Evolutionary conservation across 306 rosid species (phyloP), one percentile per base, ranked within the genome.

Genomic region (Elaeagnus macrophylla): DNA sequence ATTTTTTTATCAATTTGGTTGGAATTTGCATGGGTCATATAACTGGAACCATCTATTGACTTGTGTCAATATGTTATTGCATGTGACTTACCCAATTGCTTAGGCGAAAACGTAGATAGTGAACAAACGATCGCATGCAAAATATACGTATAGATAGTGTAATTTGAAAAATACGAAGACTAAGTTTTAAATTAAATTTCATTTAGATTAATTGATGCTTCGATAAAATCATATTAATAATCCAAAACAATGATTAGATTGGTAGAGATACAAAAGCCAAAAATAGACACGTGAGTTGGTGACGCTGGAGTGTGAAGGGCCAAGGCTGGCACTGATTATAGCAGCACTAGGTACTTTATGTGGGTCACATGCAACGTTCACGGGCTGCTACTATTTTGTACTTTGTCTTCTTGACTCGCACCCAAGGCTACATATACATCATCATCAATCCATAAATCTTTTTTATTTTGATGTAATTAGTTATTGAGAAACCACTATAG

Each of bases 331-430:
- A 81, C 83, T 78, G 89, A 90, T 79, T 74, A 73, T 77, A 87
- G 83, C 91, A 90, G 2, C 32, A 25, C 4, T 25, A 25, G 4
- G 73, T 75, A 77, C 90, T 78, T 72, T 69, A 72, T 25, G 4
- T 72, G 81, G 81, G 65, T 86, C 97, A 91, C 97, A 88, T 91
- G 97, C 95, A 80, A 71, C 66, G 73, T 86, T 91, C 97, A 91
- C 97, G 97, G 97, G 86, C 80, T 65, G 6, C 59, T 42, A 53
- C 52, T 44, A 51, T 19, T 37, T 44, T 67, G 39, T 64, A 44
- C 67, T 68, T 82, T 86, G 85, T 83, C 83, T 68, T 86, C 77
- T 69, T 67, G 68, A 25, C 32, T 25, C 2, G 32, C 32, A 25
- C 32, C 32, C 32, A 25, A 81, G 64, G 59, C 72, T 67, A 46